Base-by-base conservation (phyloP, 2,329 filamentous ascomycete species). In the Didymella keratinophila region DNA sequence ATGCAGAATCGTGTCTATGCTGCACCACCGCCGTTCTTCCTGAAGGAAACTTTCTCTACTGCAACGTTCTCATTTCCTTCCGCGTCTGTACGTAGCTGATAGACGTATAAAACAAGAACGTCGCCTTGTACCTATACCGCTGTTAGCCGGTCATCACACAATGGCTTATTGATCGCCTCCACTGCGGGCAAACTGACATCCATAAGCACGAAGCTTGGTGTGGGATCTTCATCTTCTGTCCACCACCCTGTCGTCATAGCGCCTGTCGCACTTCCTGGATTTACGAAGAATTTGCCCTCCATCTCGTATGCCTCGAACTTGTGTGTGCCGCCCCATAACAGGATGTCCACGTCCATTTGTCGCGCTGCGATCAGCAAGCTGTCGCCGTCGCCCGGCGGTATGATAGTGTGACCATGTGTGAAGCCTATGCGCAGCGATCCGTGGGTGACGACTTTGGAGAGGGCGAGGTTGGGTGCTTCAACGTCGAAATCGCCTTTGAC, bases 141-240 rank as follows among this genome's bases (percentile, higher is more conserved):
- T 50, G 62, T 73, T 63, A 73, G 69, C 60, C 56, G 58, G 11
- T 23, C 10, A 48, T 60, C 41, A 34, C 32, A 47, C 32, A 10
- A 32, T 28, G 32, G 27, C 25, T 28, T 50, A 44, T 43, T 27
- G 41, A n/a, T 45, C 37, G 27, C 32, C n/a, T 43, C 27, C 10
- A 41, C n/a, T 30, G 21, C 45, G 27, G 45, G 16, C 30, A 51
- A 49, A 89, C 92, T 82, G 78, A 97, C 93, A 85, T 98, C 94
- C 94, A 98, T 97, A 77, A 98, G 80, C 73, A 95, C 97, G 78
- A 98, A 97, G 76, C 93, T 97, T 25, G 94, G 94, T 56, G 88
- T 89, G 23, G 90, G 90, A 54, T 94, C 90, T 72, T 80, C 80
- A 12, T 78, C 80, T 52, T 83, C 85, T 2, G 80, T 74, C 80